These are phyloP conservation scores for Xylariaceae sp. DNA, from an alignment of 2,329 filamentous ascomycete genomes.

Conservation along the genomic window DNA sequence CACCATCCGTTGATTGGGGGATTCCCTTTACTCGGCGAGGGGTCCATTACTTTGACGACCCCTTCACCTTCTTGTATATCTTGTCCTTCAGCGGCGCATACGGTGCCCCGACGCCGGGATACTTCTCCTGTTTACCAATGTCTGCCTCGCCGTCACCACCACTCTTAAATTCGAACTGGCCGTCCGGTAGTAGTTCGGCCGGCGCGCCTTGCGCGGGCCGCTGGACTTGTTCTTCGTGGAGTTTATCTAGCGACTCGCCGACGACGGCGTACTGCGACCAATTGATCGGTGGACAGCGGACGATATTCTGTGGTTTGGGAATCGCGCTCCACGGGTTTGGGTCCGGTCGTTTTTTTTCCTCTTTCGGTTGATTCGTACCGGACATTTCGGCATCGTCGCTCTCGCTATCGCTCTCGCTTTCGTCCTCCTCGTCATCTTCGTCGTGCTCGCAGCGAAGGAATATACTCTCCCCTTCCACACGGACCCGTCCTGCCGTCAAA, in stretches of 20 bases:
- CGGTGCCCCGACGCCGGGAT: slow-evolving; percentile 51
- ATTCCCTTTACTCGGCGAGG: neutral
- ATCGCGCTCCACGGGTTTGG: slow-evolving; percentile 54
- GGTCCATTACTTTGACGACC: slow-evolving; percentile 25
- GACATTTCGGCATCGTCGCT: slow-evolving; percentile 1
- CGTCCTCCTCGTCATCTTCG: slow-evolving; percentile 24
- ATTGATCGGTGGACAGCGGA: slow-evolving; percentile 84
- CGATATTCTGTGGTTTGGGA: slow-evolving; percentile 73
- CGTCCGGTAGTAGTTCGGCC: slow-evolving; percentile 39
- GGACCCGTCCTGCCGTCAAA: slow-evolving; percentile 57
- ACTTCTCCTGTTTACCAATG: slow-evolving; percentile 38
- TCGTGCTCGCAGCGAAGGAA: slow-evolving; percentile 16
- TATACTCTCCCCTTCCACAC: slow-evolving; percentile 34
- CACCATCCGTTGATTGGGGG: neutral
- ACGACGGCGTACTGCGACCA: slow-evolving; percentile 94
- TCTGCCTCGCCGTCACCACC: slow-evolving; percentile 29
- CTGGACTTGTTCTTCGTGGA: slow-evolving; percentile 73
- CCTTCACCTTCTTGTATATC: slow-evolving; percentile 35
- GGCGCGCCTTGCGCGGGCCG: slow-evolving; percentile 56
- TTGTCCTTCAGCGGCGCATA: slow-evolving; percentile 51
- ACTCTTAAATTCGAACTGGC: slow-evolving; percentile 47
- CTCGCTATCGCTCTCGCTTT: slow-evolving; percentile 19
- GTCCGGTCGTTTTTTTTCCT: neutral
- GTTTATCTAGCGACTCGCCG: slow-evolving; percentile 73
- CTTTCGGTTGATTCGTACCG: neutral